A percentile compares a stretch with the other conserved stretches of the same genome.
These are phyloP conservation scores for Cryphonectria radicalis DNA, from an alignment of 2,329 filamentous ascomycete genomes.

Conservation along the genomic window DNA sequence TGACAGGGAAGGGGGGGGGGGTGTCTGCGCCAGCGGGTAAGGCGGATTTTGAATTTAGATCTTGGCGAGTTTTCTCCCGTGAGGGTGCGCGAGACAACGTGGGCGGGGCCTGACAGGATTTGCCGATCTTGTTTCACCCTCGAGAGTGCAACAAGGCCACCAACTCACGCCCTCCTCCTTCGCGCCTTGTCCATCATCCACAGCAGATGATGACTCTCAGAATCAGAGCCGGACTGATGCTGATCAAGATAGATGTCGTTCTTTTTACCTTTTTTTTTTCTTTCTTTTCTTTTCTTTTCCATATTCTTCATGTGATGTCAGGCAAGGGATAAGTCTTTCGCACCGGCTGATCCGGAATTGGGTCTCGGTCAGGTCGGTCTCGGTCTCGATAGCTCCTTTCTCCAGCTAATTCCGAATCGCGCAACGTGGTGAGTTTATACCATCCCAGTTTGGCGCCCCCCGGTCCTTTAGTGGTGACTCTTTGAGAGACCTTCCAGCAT, in stretches of 20 bases:
- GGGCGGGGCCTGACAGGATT: neutral
- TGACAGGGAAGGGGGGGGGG: too few relatives aligned
- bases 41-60: slow-evolving; percentile 3
- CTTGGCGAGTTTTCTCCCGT: neutral
- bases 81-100: neutral
- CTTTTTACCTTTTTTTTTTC: too few relatives aligned
- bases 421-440: neutral
- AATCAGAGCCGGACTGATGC: neutral
- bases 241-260: neutral
- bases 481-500: neutral
- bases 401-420: slow-evolving; percentile 8
- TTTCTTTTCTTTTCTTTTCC: neutral
- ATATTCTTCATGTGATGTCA: neutral
- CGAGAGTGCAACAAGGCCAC: neutral
- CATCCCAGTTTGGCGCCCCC: neutral
- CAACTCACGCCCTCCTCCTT: neutral
- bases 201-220: neutral
- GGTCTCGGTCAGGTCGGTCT: neutral
- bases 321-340: neutral
- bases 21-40: neutral
- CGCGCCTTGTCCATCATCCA: neutral
- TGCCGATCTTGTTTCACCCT: slow-evolving; percentile 4
- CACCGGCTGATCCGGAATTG: neutral
- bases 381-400: neutral
- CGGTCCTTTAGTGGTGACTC: neutral